These are phyloP conservation scores for Odontarrhena argentea DNA, from an alignment of 345 rosid species.

Conservation along the genomic window DNA sequence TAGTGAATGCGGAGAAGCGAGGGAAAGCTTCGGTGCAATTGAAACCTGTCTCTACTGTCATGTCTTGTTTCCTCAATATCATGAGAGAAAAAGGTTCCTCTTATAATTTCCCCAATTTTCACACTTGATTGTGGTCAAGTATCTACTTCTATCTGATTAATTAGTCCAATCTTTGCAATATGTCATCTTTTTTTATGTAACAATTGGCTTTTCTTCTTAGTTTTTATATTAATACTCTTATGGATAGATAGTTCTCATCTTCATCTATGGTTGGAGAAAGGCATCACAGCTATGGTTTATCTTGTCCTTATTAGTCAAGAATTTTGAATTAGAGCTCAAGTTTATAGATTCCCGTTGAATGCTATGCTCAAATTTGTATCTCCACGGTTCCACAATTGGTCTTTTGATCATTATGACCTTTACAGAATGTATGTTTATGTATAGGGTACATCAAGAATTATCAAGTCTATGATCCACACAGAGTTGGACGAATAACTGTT, in stretches of 20 bases:
- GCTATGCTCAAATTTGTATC: not conserved
- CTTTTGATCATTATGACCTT: too few species aligned
- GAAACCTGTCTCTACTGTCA: constrained; percentile 77
- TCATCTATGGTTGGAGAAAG: not conserved
- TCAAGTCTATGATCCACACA: constrained; percentile 74
- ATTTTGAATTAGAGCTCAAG: not conserved
- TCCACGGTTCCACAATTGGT: not conserved
- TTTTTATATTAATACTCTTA: not conserved
- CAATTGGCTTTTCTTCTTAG: constrained; percentile 20
- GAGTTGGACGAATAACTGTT: constrained; percentile 86
- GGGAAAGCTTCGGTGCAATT: constrained; percentile 75
- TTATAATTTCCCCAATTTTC: not conserved
- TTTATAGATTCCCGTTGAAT: not conserved
- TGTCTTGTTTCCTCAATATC: constrained; percentile 86
- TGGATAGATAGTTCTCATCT: not conserved
- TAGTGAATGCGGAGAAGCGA: constrained; percentile 90
- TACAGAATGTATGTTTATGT: not conserved
- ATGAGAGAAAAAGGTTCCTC: constrained; percentile 75
- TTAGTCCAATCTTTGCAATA: not conserved
- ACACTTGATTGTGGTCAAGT: not conserved
- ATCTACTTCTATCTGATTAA: not conserved
- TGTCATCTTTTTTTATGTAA: constrained; percentile 4
- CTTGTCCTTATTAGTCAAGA: not conserved
- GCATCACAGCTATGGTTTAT: not conserved
- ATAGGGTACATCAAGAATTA: constrained; percentile 74